A percentile compares a stretch with the other conserved stretches of the same genome.
These are phyloP conservation scores for Crepidotus variabilis DNA, from an alignment of 768 basidiomycete species.

Conservation along the genomic window DNA sequence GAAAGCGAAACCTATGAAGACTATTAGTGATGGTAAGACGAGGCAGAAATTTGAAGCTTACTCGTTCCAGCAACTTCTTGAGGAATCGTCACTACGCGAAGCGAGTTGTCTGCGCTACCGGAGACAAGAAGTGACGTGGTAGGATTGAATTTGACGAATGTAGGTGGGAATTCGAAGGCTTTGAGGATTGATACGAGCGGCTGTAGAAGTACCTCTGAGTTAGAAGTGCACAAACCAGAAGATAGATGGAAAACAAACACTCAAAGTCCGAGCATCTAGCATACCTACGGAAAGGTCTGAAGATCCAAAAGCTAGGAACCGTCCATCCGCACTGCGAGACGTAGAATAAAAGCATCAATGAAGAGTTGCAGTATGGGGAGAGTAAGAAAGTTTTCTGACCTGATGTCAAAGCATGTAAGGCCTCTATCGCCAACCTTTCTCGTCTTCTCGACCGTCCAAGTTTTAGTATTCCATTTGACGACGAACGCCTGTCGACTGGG, in stretches of 20 bases:
- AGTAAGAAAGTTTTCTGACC: slow-evolving; percentile 40
- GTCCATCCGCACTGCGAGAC: slow-evolving; percentile 74
- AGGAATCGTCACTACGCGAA: slow-evolving; percentile 59
- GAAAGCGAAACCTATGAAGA: slow-evolving; percentile 32
- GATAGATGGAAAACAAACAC: slow-evolving; percentile 43
- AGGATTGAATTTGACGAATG: slow-evolving; percentile 86
- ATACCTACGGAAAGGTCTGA: slow-evolving; percentile 86
- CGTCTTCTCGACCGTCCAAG: slow-evolving; percentile 62
- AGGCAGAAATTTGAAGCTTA: slow-evolving; percentile 29
- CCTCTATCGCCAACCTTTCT: slow-evolving; percentile 77
- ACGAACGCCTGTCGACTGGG: slow-evolving; percentile 59
- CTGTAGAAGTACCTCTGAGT: slow-evolving; percentile 35
- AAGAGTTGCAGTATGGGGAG: neutral
- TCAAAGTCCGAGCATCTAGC: slow-evolving; percentile 72
- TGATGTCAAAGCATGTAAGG: slow-evolving; percentile 85
- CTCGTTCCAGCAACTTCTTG: slow-evolving; percentile 42
- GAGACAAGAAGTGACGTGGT: slow-evolving; percentile 77
- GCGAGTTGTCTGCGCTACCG: slow-evolving; percentile 86
- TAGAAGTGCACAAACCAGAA: neutral
- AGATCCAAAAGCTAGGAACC: slow-evolving; percentile 78
- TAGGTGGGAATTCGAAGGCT: slow-evolving; percentile 93
- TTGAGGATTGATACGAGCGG: slow-evolving; percentile 84
- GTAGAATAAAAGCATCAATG: slow-evolving; percentile 5
- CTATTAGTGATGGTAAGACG: slow-evolving; percentile 6
- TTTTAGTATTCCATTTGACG: slow-evolving; percentile 68